phyloP scores from a whole-genome alignment of 306 rosid species.

The Mimosa bimucronata region DNA sequence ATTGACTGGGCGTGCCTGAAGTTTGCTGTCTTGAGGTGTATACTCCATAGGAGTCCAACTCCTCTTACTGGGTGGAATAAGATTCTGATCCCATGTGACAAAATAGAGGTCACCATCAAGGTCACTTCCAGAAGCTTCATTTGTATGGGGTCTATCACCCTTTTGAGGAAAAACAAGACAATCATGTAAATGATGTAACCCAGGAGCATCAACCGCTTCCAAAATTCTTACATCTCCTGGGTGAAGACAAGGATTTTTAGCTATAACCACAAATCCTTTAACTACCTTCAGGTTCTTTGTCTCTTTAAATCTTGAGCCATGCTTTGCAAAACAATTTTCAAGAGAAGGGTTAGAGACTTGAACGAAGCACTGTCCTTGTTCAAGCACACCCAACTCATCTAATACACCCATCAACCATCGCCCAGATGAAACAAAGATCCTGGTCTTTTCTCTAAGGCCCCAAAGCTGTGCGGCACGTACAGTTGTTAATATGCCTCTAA shows the following conservation, averaged over 20 bases:
- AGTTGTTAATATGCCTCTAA: slow-evolving; percentile 68
- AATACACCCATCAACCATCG: slow-evolving; percentile 75
- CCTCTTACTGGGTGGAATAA: slow-evolving; percentile 65
- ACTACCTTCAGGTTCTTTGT: slow-evolving; percentile 53
- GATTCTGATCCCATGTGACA: slow-evolving; percentile 86
- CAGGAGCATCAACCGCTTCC: slow-evolving; percentile 86
- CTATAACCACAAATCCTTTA: slow-evolving; percentile 59
- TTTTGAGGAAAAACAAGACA: slow-evolving; percentile 91
- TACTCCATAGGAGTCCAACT: slow-evolving; percentile 65
- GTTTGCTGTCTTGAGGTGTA: slow-evolving; percentile 43
- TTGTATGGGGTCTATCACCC: slow-evolving; percentile 85
- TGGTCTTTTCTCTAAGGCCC: slow-evolving; percentile 72
- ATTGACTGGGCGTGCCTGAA: slow-evolving; percentile 24
- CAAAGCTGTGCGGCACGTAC: slow-evolving; percentile 66
- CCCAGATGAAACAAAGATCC: slow-evolving; percentile 67
- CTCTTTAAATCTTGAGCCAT: slow-evolving; percentile 55
- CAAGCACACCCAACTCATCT: slow-evolving; percentile 60
- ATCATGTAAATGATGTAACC: slow-evolving; percentile 73
- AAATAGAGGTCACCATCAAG: slow-evolving; percentile 94
- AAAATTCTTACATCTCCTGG: slow-evolving; percentile 83
- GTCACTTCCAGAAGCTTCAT: slow-evolving; percentile 99
- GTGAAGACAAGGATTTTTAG: slow-evolving; percentile 76
- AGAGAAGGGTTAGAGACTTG: slow-evolving; percentile 62
- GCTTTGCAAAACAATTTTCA: slow-evolving; percentile 64
- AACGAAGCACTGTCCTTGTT: slow-evolving; percentile 70